Conservation (phyloP, 305 asterid genomes). For the Plantago lanceolata region DNA sequence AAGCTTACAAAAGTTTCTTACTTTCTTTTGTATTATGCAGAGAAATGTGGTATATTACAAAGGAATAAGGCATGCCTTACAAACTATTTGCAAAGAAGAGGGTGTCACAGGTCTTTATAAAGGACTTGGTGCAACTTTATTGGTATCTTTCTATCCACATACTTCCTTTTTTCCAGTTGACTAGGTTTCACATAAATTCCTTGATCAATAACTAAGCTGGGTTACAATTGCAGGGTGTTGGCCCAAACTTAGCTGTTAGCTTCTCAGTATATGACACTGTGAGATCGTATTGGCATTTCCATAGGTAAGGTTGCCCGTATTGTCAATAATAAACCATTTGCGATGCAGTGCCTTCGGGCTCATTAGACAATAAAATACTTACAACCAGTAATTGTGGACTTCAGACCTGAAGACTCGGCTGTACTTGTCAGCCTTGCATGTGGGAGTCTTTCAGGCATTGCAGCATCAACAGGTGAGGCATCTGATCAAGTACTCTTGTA, state of each 20-base stretch:
- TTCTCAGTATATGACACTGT: constrained; percentile 75
- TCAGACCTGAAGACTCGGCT: constrained; percentile 71
- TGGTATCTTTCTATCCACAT: constrained; percentile 42
- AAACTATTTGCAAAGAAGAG: constrained; percentile 75
- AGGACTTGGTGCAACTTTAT: constrained; percentile 80
- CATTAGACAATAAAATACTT: constrained; percentile 8
- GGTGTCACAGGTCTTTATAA: constrained; percentile 67
- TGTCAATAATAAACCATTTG: constrained; percentile 10
- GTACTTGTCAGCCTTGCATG: constrained; percentile 71
- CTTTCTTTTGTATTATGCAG: constrained; percentile 39
- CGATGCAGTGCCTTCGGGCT: constrained; percentile 4
- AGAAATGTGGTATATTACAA: constrained; percentile 58
- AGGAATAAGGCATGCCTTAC: constrained; percentile 72
- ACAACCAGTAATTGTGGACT: constrained; percentile 20
- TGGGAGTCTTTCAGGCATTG: constrained; percentile 86
- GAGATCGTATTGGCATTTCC: constrained; percentile 59
- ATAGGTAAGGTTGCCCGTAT: constrained; percentile 44
- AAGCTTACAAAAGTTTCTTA: constrained; percentile 12
- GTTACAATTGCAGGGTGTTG: constrained; percentile 61
- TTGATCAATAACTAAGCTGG: constrained; percentile 26
- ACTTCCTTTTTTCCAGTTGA: constrained; percentile 11
- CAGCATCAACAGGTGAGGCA: constrained; percentile 70
- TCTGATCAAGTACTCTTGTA: constrained; percentile 23
- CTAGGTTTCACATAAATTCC: constrained; percentile 1
- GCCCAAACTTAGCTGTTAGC: constrained; percentile 81